A percentile compares a stretch with the other conserved stretches of the same genome.
Evolutionary conservation across 192 early-diverging fungal species (phyloP).

Genomic region (Bifiguratus adelaidae): DNA sequence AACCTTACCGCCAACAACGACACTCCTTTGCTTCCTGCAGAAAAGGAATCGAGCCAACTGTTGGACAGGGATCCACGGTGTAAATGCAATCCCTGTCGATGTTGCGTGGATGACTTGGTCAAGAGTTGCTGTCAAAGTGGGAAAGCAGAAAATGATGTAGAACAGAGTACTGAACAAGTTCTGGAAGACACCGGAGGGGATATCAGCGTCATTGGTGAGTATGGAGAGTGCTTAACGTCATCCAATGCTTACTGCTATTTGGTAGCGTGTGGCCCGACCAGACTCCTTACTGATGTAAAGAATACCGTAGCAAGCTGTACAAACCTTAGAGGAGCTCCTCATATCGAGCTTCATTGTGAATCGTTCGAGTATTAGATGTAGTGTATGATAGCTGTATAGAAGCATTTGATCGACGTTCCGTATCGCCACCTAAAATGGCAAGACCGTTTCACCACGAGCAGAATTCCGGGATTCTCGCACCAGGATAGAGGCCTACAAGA

Average conservation of each 20-base stretch:
- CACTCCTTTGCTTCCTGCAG: no score
- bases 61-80: no score
- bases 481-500: no score
- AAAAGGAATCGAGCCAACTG: no score
- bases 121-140: background rate
- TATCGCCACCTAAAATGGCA: no score
- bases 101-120: background rate
- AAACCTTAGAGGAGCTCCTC: background rate
- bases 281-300: slow-evolving; percentile 6
- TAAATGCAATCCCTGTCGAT: background rate
- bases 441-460: no score
- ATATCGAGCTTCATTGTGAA: slow-evolving; percentile 12
- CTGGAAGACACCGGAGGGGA: background rate
- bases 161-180: background rate
- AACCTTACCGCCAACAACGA: no score
- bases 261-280: slow-evolving; percentile 17
- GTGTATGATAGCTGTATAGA: no score
- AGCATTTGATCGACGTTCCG: no score
- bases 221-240: background rate
- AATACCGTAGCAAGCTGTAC: slow-evolving; percentile 8
- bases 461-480: no score
- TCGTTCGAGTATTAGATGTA: slow-evolving; percentile 7
- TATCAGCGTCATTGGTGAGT: slow-evolving; percentile 1
- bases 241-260: background rate
- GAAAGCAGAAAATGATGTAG: background rate